phyloP scores from a whole-genome alignment of 805 yeast genomes.

The Myxozyma lipomycoides region DNA sequence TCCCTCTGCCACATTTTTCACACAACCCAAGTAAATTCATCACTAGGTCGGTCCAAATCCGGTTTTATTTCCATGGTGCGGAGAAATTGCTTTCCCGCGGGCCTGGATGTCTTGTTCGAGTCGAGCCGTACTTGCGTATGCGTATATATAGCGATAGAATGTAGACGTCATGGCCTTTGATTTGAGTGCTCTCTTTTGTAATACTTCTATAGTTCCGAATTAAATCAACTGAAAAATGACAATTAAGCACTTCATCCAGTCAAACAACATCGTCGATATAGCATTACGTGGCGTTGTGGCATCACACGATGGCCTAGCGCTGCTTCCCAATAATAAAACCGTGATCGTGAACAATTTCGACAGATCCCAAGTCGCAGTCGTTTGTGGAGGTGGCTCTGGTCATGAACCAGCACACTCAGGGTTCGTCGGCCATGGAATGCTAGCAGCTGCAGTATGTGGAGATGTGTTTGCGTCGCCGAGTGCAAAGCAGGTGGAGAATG shows the following conservation, averaged over 20 bases:
- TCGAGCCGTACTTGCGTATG: no score
- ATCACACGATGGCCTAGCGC: constrained; percentile 43
- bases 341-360: constrained; percentile 31
- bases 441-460: constrained; percentile 88
- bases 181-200: no score
- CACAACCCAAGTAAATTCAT: no score
- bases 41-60: no score
- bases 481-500: constrained; percentile 75
- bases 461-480: constrained; percentile 88
- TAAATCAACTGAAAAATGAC: constrained; percentile 36
- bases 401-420: constrained; percentile 96
- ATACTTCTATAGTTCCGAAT: no score
- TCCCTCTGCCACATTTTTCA: no score
- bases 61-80: no score
- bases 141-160: no score
- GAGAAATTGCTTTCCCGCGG: no score
- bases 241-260: constrained; percentile 44
- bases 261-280: constrained; percentile 37
- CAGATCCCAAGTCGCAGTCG: constrained; percentile 48
- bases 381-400: constrained; percentile 94
- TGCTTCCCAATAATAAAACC: constrained; percentile 51
- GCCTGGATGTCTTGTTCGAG: no score
- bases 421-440: constrained; percentile 77
- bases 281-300: constrained; percentile 42
- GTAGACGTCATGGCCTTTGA: no score